phyloP scores from a whole-genome alignment of 78 protist genomes.

The Polysphondylium violaceum region DNA sequence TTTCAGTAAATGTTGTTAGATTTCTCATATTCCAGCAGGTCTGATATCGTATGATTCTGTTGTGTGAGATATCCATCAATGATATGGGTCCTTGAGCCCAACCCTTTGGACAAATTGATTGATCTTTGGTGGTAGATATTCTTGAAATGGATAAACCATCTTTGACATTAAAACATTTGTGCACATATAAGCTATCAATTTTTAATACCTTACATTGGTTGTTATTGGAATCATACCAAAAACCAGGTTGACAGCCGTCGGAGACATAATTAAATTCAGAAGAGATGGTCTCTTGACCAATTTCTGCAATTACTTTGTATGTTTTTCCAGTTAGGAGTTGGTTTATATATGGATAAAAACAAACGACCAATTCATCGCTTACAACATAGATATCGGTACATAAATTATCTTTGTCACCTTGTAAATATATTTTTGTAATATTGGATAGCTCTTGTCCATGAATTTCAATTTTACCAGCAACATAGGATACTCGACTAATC shows the following conservation, averaged over 20 bases:
- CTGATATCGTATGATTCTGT: slow-evolving; percentile 24
- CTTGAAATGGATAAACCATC: neutral
- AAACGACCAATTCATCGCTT: neutral
- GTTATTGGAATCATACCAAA: slow-evolving; percentile 3
- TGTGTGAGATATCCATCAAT: neutral
- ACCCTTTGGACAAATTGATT: slow-evolving; percentile 3
- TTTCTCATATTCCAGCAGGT: slow-evolving; percentile 9
- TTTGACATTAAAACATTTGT: neutral
- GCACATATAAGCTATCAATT: neutral
- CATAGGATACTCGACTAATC: neutral
- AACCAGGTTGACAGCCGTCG: slow-evolving; percentile 39
- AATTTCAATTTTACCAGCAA: slow-evolving; percentile 9
- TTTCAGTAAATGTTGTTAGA: neutral
- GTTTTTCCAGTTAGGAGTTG: neutral
- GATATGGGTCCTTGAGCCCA: neutral
- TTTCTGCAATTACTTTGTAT: neutral
- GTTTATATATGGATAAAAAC: slow-evolving; percentile 1
- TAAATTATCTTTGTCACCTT: neutral
- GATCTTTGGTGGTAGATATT: neutral
- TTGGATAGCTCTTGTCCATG: slow-evolving; percentile 1
- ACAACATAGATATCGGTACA: neutral
- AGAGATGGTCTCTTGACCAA: neutral
- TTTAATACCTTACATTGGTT: slow-evolving; percentile 35
- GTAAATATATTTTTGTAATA: neutral
- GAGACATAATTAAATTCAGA: neutral